Evolutionary conservation across 805 yeast species (phyloP), one percentile per base, ranked within the genome.

Genomic region (Spathaspora hagerdaliae): DNA sequence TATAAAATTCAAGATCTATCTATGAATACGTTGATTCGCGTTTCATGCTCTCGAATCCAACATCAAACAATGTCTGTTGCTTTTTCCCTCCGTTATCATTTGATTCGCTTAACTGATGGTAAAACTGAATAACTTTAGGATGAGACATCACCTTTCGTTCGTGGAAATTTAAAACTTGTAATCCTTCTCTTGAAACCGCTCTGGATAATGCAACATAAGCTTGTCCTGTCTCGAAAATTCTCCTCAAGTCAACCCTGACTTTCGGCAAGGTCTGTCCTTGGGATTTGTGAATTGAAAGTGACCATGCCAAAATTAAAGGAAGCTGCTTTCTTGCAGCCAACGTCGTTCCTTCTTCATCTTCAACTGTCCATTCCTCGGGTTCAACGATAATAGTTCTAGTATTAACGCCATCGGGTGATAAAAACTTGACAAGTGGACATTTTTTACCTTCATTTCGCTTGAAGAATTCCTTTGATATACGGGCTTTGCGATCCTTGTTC

Each of bases 301-400:
- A 90, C 97, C 98, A 94, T 0, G 99, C 96, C n/a, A 91, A 69
- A 55, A 92, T 82, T 43, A 94, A 67, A 0, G 99, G 99, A 2
- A 94, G 54, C 58, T 94, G 99, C 0, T 74, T 71, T 55, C 97
- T 73, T 1, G 85, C 73, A 0, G 87, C 96, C 11, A 88, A 53
- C 0, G 84, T 79, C 7, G 72, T 72, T 15, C 85, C 88, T 24
- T 74, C 67, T 42, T 85, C 89, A 62, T 89, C 95, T 51, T 84
- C 92, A 19, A 87, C 71, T 0, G 75, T 76, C 89, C 97, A 92
- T 11, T 73, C 73, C 59, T 92, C 98, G 0, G 91, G 89, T 50
- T 82, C 85, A 3, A 90, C 85, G 10, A 91, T 64, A 1, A 88
- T 82, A n/a, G 83, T 83, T 50, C 96, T 66, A 1, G 87, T 65